Conservation (phyloP, 768 basidiomycete genomes). For the Leccinum fibrillosum region DNA sequence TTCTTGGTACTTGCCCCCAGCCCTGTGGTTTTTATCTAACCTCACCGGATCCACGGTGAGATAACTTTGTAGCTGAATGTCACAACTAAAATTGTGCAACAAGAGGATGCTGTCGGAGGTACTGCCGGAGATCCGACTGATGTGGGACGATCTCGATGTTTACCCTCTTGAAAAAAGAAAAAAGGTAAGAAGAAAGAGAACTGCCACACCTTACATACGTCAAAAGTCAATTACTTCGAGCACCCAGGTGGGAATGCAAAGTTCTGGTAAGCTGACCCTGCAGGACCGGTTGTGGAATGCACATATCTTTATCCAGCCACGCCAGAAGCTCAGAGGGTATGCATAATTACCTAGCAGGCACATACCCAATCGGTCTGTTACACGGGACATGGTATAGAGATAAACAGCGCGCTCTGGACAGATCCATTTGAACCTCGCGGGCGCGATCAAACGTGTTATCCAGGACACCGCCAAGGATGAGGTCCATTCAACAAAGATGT, state of each 20-base stretch:
- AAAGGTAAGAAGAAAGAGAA: neutral
- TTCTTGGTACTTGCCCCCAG: constrained; percentile 6
- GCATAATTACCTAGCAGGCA: constrained; percentile 1
- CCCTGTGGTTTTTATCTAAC: constrained; percentile 2
- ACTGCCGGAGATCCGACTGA: neutral
- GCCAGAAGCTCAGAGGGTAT: constrained; percentile 1
- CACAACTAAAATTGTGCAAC: constrained; percentile 24
- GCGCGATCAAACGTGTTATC: constrained; percentile 7
- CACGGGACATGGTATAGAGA: constrained; percentile 14
- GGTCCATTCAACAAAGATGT: constrained; percentile 6
- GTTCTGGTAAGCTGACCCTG: constrained; percentile 14
- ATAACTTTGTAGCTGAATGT: constrained; percentile 8
- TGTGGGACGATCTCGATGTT: neutral
- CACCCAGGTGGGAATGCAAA: neutral
- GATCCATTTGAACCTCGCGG: constrained; percentile 19
- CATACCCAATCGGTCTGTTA: constrained; percentile 5
- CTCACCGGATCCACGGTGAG: constrained; percentile 9
- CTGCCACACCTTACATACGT: neutral
- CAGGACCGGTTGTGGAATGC: constrained; percentile 1
- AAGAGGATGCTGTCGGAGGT: neutral
- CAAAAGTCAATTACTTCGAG: neutral
- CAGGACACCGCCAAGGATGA: constrained; percentile 12
- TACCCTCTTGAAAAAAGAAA: neutral
- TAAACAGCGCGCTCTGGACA: constrained; percentile 15
- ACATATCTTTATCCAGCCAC: constrained; percentile 1